Percentiles rank a stretch among this genome's conserved stretches.
Conservation (phyloP, 345 rosid genomes). For the Murraya paniculata region DNA sequence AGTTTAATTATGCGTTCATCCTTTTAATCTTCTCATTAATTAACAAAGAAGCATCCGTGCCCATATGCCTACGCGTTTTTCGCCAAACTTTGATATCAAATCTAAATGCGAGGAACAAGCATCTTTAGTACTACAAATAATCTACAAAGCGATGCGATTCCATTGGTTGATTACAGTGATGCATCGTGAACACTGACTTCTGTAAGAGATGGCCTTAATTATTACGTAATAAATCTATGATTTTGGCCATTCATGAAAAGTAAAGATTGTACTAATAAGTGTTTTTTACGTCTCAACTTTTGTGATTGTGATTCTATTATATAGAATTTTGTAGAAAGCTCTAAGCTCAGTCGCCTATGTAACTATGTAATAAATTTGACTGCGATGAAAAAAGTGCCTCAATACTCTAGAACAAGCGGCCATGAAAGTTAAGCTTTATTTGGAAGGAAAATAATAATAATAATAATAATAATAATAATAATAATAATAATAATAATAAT, state of each 20-base stretch:
- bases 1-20: no score
- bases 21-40: no score
- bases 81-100: no score
- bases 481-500: no score
- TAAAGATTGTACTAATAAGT: no score
- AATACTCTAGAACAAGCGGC: no score
- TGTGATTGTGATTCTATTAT: neutral
- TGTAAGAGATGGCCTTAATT: neutral
- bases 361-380: neutral
- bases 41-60: conserved; percentile 1
- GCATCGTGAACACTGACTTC: neutral
- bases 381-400: neutral
- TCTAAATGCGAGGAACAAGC: neutral
- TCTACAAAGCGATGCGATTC: neutral
- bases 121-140: neutral
- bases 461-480: no score
- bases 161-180: neutral
- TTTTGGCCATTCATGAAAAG: neutral
- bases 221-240: neutral
- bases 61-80: neutral
- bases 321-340: neutral
- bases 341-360: neutral
- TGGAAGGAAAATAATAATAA: no score
- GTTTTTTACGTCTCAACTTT: neutral
- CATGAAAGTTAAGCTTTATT: no score